A percentile compares a stretch with the other conserved stretches of the same genome.
Conservation (phyloP, 495 filamentous ascomycete species). For the Penicillium herquei region DNA sequence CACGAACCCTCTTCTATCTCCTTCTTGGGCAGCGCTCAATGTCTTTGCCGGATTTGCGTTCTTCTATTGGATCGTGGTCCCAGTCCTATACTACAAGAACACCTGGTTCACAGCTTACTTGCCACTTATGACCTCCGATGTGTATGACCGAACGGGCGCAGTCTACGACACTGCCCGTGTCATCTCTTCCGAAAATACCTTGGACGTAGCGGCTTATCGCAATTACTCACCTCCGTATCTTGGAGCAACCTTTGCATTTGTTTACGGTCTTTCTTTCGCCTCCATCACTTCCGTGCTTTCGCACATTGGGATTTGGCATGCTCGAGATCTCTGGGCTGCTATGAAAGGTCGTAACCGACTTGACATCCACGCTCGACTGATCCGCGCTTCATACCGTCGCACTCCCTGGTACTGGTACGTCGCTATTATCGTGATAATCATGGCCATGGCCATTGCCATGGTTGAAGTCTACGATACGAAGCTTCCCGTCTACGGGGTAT, state of each 20-base stretch:
- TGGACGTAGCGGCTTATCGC: slow-evolving; percentile 70
- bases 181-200: slow-evolving; percentile 65
- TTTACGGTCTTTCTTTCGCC: slow-evolving; percentile 81
- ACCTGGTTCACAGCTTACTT: slow-evolving; percentile 41
- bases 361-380: slow-evolving; percentile 66
- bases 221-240: slow-evolving; percentile 79
- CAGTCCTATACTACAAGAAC: slow-evolving; percentile 39
- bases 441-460: slow-evolving; percentile 75
- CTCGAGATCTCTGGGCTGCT: slow-evolving; percentile 54
- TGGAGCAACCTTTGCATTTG: slow-evolving; percentile 77
- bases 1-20: slow-evolving; percentile 36
- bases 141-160: slow-evolving; percentile 79
- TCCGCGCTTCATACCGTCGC: slow-evolving; percentile 69
- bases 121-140: slow-evolving; percentile 42
- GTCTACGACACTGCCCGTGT: slow-evolving; percentile 77
- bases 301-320: slow-evolving; percentile 59
- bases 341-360: slow-evolving; percentile 48
- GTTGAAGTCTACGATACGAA: slow-evolving; percentile 76
- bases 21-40: slow-evolving; percentile 52
- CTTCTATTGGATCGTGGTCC: slow-evolving; percentile 34
- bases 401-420: slow-evolving; percentile 80
- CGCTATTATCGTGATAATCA: slow-evolving; percentile 69
- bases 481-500: slow-evolving; percentile 77
- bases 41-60: slow-evolving; percentile 45
- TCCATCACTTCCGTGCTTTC: slow-evolving; percentile 66